A percentile compares a stretch with the other conserved stretches of the same genome.
These are phyloP conservation scores for Cyclotella atomus DNA, from an alignment of 108 stramenopile species.

Conservation along the genomic window DNA sequence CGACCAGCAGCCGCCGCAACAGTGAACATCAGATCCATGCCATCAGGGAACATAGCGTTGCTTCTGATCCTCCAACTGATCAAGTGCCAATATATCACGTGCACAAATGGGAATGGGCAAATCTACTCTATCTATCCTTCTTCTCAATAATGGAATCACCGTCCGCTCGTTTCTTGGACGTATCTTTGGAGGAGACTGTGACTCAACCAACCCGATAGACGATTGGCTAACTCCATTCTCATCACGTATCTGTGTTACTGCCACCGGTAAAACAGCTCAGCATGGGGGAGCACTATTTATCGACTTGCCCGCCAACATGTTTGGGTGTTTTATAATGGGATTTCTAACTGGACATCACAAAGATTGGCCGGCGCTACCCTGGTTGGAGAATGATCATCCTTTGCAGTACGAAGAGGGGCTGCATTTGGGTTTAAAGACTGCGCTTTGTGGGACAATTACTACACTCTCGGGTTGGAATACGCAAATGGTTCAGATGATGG, in stretches of 20 bases:
- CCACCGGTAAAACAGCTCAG: constrained; percentile 59
- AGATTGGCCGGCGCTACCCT: constrained; percentile 67
- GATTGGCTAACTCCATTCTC: constrained; percentile 62
- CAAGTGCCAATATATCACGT: background rate
- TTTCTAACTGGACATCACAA: constrained; percentile 40
- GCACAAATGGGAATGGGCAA: constrained; percentile 9
- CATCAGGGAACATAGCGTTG: background rate
- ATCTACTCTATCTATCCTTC: constrained; percentile 54
- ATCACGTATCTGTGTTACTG: constrained; percentile 62
- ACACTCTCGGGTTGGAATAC: constrained; percentile 25
- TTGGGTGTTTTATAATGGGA: constrained; percentile 53
- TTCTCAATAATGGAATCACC: constrained; percentile 61
- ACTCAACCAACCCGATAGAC: constrained; percentile 14
- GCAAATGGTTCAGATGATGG: constrained; percentile 61
- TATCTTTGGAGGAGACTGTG: constrained; percentile 72
- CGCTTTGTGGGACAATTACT: constrained; percentile 78
- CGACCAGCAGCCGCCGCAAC: background rate
- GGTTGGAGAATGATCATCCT: constrained; percentile 62
- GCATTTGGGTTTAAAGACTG: constrained; percentile 60
- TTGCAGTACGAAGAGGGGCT: constrained; percentile 57
- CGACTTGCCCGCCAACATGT: constrained; percentile 67
- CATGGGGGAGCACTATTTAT: constrained; percentile 77
- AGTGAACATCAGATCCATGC: background rate
- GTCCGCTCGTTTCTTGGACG: constrained; percentile 45
- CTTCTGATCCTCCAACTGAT: background rate